Base-by-base conservation (phyloP, 2,329 filamentous ascomycete species). In the Canariomyces notabilis region DNA sequence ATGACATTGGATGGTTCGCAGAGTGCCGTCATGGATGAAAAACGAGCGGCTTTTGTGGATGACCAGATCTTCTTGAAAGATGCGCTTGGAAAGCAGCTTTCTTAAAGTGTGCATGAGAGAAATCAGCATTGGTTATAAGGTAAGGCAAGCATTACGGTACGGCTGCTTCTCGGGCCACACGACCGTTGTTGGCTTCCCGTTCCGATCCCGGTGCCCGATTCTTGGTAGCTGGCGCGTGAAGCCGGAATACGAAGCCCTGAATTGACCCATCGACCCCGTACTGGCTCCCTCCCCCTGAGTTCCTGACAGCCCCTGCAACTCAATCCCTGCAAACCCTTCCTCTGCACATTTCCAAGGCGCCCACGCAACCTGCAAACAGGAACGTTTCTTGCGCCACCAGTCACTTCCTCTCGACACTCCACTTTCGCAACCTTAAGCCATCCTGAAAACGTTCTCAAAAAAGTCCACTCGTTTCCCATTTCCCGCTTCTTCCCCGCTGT, bases 391-490 rank as follows among this genome's bases (percentile, higher is more conserved):
- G 9, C 26, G 14, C 9, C 26, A 16, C 37, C 42, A 37, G 21
- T 15, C 41, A 31, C 44, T 46, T 50, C 34, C 34, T 43, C 35
- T 22, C 19, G 12, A 39, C 41, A 31, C 37, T 21, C 34, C n/a
- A n/a, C n/a, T n/a, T n/a, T n/a, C n/a, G n/a, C n/a, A n/a, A n/a
- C n/a, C 16, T 22, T 19, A 34, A 19, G 18, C 39, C 33, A 26
- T 42, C 39, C 39, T 42, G 39, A 42, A 12, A 21, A 29, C 37
- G 11, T 35, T 32, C 31, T 19, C 29, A 48, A 42, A 40, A 32
- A 46, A 42, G 53, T 47, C 41, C 48, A 44, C 48, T 53, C 53
- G 50, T 50, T 55, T 46, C 43, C 38, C 32, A n/a, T 44, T 43
- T 52, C 36, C 26, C 36, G 11, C 40, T n/a, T 48, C n/a, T 49